Base-by-base conservation (phyloP, 306 rosid species). In the Oxytropis ochrocephala region DNA sequence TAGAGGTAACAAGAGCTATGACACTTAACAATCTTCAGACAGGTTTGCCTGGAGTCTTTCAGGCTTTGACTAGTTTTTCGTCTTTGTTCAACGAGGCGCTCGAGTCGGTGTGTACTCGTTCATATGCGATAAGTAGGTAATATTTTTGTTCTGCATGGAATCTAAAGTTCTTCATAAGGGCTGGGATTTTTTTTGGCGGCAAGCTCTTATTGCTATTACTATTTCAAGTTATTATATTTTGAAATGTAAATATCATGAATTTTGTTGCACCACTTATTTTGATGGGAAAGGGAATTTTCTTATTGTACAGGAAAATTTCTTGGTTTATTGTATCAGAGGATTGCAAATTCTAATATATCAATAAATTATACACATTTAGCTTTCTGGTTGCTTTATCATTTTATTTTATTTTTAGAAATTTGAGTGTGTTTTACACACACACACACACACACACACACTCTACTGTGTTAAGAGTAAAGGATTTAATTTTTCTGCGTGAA, bases 11-110 rank as follows among this genome's bases (percentile, higher is more conserved):
- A 3, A 84, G 97, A 82, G 96, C 97, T 18, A 78, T 91, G 99
- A 95, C 99, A 0, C 88, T 95, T 12, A 91, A 95, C 76, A 80
- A 95, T 77, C 89, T 95, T 33, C 99, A 95, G 62, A 95, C 99
- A 16, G 99, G 97, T 7, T 84, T 95, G 83, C 99, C 99, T 4
- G 99, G 97, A 18, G 99, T 95, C 6, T 95, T 95, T 54, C 97
- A 86, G 64, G 97, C 99, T 9, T 53, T 95, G 85, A 86, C 97
- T 43, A 91, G 92, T 82, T 95, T 95, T 80, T 89, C 99, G 52
- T 82, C 88, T 36, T 57, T 95, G 67, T 95, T 95, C 80, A 81
- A 82, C 2, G 97, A 95, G 84, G 89, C 93, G 62, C 91, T 95
- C 19, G 76, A 79, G 11, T 55, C 91, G 13, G 99, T 95, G 29